phyloP scores from a whole-genome alignment of 164 flowering plant species.

The Vitis rotundifolia region DNA sequence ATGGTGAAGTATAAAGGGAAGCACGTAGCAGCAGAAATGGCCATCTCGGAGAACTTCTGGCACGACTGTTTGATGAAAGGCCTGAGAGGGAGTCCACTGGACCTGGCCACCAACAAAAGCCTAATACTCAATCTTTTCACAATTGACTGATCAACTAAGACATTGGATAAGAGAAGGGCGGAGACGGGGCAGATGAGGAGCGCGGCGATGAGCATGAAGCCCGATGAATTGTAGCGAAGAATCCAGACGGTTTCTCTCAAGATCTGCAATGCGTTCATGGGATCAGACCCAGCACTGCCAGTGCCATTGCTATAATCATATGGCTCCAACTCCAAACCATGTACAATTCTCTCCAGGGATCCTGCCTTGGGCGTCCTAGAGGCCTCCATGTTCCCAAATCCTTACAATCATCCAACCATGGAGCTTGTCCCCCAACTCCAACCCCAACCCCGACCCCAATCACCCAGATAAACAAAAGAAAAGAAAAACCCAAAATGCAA shows the following conservation, averaged over 20 bases:
- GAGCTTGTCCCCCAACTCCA: too few species aligned
- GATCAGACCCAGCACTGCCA: constrained; percentile 34
- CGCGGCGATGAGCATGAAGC: constrained; percentile 63
- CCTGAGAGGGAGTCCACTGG: constrained; percentile 76
- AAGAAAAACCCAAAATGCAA: too few species aligned
- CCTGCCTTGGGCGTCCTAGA: constrained; percentile 9
- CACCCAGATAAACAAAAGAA: too few species aligned
- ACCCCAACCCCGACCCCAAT: too few species aligned
- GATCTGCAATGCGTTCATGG: constrained; percentile 80
- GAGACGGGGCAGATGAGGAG: constrained; percentile 81
- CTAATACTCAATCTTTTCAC: constrained; percentile 57
- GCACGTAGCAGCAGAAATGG: constrained; percentile 53
- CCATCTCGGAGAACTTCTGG: constrained; percentile 66
- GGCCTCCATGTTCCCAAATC: too few species aligned
- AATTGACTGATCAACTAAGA: constrained; percentile 61
- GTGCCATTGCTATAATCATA: constrained; percentile 8
- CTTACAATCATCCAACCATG: too few species aligned
- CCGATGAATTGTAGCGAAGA: constrained; percentile 59
- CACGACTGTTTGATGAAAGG: constrained; percentile 64
- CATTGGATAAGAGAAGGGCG: constrained; percentile 66
- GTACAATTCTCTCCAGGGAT: constrained; percentile 15
- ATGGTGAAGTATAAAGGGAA: constrained; percentile 76
- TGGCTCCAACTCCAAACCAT: constrained; percentile 34
- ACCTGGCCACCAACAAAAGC: constrained; percentile 57
- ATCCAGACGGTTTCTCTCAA: constrained; percentile 83